Evolutionary conservation across 441 rosid species (phyloP).

Genomic region (Corymbia citriodora): DNA sequence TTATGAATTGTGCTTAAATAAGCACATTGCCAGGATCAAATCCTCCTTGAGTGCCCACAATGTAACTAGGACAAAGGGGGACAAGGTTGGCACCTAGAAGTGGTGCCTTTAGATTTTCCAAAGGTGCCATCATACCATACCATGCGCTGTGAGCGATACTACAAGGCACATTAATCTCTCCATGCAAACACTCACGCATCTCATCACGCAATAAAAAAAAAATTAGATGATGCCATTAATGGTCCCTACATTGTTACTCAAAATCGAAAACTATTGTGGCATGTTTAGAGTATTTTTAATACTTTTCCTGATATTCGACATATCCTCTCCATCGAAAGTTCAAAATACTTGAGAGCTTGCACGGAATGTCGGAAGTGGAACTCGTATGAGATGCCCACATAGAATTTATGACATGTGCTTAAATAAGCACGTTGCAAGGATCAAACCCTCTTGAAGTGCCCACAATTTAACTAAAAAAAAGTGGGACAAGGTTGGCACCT

Average conservation of each 20-base stretch:
- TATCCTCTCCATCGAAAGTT: fast-evolving
- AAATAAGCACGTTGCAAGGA: neutral
- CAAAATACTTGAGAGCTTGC: neutral
- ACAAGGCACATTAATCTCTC: neutral
- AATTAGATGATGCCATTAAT: neutral
- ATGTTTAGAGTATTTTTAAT: neutral
- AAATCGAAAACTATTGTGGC: neutral
- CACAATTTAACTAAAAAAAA: neutral
- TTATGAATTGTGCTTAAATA: fast-evolving
- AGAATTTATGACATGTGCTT: fast-evolving
- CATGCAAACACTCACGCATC: neutral
- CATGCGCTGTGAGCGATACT: no score
- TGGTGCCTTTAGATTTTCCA: neutral
- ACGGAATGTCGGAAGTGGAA: neutral
- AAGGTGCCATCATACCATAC: neutral
- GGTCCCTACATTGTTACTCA: neutral
- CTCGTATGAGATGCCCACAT: neutral
- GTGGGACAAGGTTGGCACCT: neutral
- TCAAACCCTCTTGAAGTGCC: neutral
- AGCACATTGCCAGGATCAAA: neutral
- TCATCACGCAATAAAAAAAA: neutral
- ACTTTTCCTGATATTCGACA: neutral
- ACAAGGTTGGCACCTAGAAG: neutral
- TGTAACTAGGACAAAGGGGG: neutral
- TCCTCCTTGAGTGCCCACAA: neutral